Base-by-base conservation (phyloP, 78 protist species). In the Dictyostelium firmibasis region DNA sequence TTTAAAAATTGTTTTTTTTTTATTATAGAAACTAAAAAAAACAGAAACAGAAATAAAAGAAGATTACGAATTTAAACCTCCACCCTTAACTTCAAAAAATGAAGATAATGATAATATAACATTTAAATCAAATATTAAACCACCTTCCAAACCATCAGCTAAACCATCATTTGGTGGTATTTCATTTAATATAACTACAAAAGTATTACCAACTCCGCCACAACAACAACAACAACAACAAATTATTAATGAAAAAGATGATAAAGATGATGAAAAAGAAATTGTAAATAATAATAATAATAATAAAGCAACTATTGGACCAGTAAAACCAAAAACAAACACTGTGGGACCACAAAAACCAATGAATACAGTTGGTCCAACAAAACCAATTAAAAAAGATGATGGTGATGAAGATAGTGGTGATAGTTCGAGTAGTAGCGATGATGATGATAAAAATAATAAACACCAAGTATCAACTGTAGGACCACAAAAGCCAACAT, bases 151-250 rank as follows among this genome's bases (percentile, higher is more conserved):
- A 82, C 75, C 86, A 29, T 57, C 86, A 31, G 16, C 44, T 9
- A 82, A 25, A 79, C 47, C 38, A 72, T 33, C 79, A 16, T 72
- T 33, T 72, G 79, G 79, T 33, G 79, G 79, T 14, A 72, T 72
- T 16, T 72, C 79, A 43, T 84, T 84, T 18, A 84, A 69, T 44
- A 41, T 84, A 20, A 43, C 81, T 27, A 69, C 81, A 10, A 84
- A 84, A 35, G 67, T 69, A 23, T 36, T 69, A 70, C 91, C 91
- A 2, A 83, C 74, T 25, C 53, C 18, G n/a, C n/a, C n/a, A n/a
- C n/a, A n/a, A 23, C 35, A 23, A n/a, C 60, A 43, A 79, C 35
- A 20, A 27, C 69, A 64, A 67, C 25, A 16, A 35, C 16, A 10
- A 2, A 75, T 75, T 13, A 31, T 8, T 13, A 70, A 33, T n/a